Conservation (phyloP, 2,329 filamentous ascomycete species). For the Epichloe glyceriae region DNA sequence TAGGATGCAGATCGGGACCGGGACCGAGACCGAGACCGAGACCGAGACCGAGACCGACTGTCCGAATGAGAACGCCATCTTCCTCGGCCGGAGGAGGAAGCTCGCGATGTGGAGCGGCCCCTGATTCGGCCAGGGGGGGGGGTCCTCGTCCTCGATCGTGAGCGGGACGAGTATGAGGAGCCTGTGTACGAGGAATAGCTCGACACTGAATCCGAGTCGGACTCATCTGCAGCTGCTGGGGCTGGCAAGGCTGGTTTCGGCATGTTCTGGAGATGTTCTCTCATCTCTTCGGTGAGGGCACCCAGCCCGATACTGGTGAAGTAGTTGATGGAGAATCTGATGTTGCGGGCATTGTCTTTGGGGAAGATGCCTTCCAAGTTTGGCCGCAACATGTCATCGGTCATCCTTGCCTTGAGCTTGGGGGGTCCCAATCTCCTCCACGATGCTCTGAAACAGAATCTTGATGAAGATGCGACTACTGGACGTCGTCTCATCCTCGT, state of each 20-base stretch:
- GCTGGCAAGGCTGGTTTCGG: constrained; percentile 72
- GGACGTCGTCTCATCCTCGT: constrained; percentile 93
- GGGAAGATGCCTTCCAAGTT: constrained; percentile 82
- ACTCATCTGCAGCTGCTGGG: constrained; percentile 42
- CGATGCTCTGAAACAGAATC: constrained; percentile 87
- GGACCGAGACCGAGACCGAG: constrained; percentile 4
- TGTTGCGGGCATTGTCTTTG: constrained; percentile 75
- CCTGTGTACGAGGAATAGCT: constrained; percentile 62
- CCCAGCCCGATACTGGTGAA: constrained; percentile 98
- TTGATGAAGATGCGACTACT: constrained; percentile 98
- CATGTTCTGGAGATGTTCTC: constrained; percentile 77
- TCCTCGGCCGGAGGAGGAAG: neutral
- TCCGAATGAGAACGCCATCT: constrained; percentile 5
- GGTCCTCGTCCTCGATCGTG: constrained; percentile 6
- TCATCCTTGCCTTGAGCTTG: constrained; percentile 62
- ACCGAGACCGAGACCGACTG: constrained; percentile 4
- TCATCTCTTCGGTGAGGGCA: constrained; percentile 85
- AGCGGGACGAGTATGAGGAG: constrained; percentile 8
- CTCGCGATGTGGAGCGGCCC: constrained; percentile 6
- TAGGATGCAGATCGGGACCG: constrained; percentile 1
- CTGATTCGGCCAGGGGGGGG: neutral
- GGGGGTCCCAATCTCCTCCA: constrained; percentile 76
- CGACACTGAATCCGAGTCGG: constrained; percentile 59
- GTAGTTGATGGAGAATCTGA: constrained; percentile 97
- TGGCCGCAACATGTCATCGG: constrained; percentile 64